Evolutionary conservation across 805 yeast species (phyloP), one percentile per base, ranked within the genome.

Genomic region (Zygosaccharomyces bailii): DNA sequence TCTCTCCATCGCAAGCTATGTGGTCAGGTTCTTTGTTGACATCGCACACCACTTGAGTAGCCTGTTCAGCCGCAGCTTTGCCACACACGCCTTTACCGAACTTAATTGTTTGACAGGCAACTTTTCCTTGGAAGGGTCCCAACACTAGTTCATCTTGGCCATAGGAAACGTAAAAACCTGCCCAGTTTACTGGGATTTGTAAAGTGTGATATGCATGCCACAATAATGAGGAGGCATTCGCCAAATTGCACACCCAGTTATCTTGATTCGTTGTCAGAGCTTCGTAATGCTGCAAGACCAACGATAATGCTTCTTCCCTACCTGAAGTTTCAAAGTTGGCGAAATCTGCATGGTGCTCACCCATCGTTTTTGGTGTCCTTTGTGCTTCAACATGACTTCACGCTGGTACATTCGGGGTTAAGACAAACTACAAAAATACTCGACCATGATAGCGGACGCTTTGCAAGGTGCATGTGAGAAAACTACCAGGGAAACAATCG

Each of bases 81-180:
- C 99, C 98, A 68, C 98, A 93, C 0, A 91, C 98, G 10, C 99
- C 99, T 46, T 68, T 73, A 4, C 96, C 96, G 41, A 84, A 69
- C 44, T 69, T 59, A 46, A 91, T 93, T 20, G 69, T 68, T 65
- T 93, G 98, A 57, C 99, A 91, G 0, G 98, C 98, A 2, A 91
- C 97, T 63, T 88, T 88, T 4, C 99, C 99, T 65, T 87, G 95
- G 65, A 91, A 91, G 10, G 99, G 99, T 0, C 95, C 99, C 30
- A 91, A 69, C 17, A 86, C 73, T 41, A 93, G 69, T 34, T 61
- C 59, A 3, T 43, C 42, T 17, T 39, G 44, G 10, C 21, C 27
- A 4, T 32, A 4, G 13, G 72, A 53, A 1, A 86, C 78, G 57
- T 91, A 91, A 62, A 93, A 89, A 0, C 99, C 99, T 0, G 95